phyloP scores from a whole-genome alignment of 1,139 yeast genomes.

The Candida gigantensis region DNA sequence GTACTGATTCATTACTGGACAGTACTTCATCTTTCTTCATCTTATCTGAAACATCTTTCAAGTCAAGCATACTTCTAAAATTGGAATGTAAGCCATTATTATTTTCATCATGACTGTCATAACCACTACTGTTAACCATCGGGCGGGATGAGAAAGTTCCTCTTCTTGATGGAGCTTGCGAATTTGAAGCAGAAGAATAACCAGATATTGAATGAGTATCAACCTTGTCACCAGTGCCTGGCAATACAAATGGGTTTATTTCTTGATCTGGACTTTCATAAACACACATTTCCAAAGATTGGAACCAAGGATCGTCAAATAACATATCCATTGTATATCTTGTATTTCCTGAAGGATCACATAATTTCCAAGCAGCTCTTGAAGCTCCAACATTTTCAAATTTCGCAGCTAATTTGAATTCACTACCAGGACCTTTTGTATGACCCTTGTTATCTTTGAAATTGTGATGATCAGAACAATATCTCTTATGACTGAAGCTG shows the following conservation, averaged over 20 bases:
- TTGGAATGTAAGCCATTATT: constrained; percentile 26
- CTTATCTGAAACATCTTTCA: constrained; percentile 18
- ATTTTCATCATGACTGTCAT: constrained; percentile 18
- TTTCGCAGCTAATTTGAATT: constrained; percentile 62
- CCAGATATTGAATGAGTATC: constrained; percentile 11
- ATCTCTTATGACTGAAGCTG: constrained; percentile 53
- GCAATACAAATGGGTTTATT: constrained; percentile 39
- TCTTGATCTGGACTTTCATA: constrained; percentile 54
- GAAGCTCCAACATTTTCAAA: constrained; percentile 62
- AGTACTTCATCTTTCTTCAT: constrained; percentile 2
- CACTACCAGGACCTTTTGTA: constrained; percentile 64
- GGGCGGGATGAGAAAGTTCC: constrained; percentile 24
- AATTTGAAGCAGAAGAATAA: constrained; percentile 25
- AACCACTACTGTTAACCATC: constrained; percentile 4
- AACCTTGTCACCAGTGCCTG: constrained; percentile 21
- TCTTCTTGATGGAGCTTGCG: constrained; percentile 38
- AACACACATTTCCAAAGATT: constrained; percentile 58
- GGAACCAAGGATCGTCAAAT: constrained; percentile 68
- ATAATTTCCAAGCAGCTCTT: constrained; percentile 73
- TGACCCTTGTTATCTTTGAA: constrained; percentile 48
- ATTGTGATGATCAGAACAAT: constrained; percentile 48
- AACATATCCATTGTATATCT: constrained; percentile 58
- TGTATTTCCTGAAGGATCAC: constrained; percentile 58
- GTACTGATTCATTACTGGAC: constrained; percentile 10
- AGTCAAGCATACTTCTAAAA: constrained; percentile 44